Base-by-base conservation (phyloP, 352 stramenopile genomes). In the Halophytophthora polymorphica region DNA sequence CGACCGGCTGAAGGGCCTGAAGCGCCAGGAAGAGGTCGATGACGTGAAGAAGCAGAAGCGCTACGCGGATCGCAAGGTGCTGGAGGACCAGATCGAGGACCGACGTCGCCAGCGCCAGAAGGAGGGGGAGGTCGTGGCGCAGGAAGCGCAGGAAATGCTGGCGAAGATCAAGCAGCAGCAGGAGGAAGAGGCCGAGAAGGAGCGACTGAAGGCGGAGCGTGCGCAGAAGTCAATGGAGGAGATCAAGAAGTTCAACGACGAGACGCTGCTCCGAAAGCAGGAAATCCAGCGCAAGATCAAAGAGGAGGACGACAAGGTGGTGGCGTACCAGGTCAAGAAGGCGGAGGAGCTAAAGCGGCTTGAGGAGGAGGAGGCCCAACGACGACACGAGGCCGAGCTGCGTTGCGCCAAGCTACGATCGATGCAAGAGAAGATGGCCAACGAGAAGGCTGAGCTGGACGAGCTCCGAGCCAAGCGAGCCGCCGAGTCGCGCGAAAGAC, bases 101-200 rank as follows among this genome's bases (percentile, higher is more conserved):
- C 77, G 78, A 8, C 69, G 71, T 39, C 55, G 45, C 3, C 67
- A 83, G 47, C 72, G 77, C 41, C 71, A 86, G 11, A 57, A 58
- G 2, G 73, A 88, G 46, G 59, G 38, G 28, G 63, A 60, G 6
- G 41, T 79, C 0, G 54, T 83, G 4, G 73, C 69, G 0, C 71
- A 88, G n/a, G 95, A 97, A 69, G 94, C 87, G 21, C 66, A 75
- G 41, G 81, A 96, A 53, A 97, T 98, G 77, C 56, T 96, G 22
- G 71, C 76, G 15, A 86, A 82, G 53, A 95, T 98, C 33, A 73
- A 90, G 45, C 58, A 71, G 22, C 78, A 88, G 40, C 66, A 85
- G 42, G 56, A 82, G 36, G 80, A 90, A 43, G 77, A 85, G 39
- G 74, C 79, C 12, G 72, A 87, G 40, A 90, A 92, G 48, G 88